Conservation (phyloP, 768 basidiomycete genomes). For the Phlegmacium glaucopus region DNA sequence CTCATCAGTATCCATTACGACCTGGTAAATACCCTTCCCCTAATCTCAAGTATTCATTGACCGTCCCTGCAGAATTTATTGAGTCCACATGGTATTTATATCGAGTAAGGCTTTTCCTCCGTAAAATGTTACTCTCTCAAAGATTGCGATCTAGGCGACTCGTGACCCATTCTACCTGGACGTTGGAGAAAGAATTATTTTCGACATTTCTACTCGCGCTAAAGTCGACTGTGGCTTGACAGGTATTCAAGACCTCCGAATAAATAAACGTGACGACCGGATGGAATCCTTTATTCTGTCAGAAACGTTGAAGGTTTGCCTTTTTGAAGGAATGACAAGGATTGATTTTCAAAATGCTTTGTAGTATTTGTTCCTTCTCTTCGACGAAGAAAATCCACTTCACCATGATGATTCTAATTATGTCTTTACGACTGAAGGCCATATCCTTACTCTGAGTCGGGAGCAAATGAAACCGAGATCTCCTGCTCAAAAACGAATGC, state of each 20-base stretch:
- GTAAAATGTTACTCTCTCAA: constrained; percentile 1
- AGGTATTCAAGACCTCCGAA: constrained; percentile 75
- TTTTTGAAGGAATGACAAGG: neutral
- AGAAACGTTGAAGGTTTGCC: constrained; percentile 80
- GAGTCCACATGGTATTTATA: constrained; percentile 98
- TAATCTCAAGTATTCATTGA: neutral
- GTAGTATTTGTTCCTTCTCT: constrained; percentile 90
- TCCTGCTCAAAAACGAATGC: constrained; percentile 53
- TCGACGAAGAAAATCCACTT: constrained; percentile 79
- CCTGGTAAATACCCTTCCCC: constrained; percentile 45
- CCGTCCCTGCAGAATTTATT: constrained; percentile 64
- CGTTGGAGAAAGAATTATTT: constrained; percentile 80
- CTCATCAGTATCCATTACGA: constrained; percentile 75
- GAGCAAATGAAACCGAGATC: constrained; percentile 55
- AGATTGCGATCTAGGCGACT: constrained; percentile 63
- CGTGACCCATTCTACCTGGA: constrained; percentile 90
- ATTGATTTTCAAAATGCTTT: neutral
- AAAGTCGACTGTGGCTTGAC: constrained; percentile 87
- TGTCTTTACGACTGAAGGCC: constrained; percentile 95
- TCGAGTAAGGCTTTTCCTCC: constrained; percentile 49
- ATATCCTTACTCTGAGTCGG: constrained; percentile 67
- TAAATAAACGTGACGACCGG: constrained; percentile 79
- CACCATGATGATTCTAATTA: constrained; percentile 79
- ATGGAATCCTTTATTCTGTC: constrained; percentile 98
- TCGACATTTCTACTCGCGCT: constrained; percentile 68